These are phyloP conservation scores for Corynascus novoguineensis DNA, from an alignment of 495 filamentous ascomycete species.

Conservation along the genomic window DNA sequence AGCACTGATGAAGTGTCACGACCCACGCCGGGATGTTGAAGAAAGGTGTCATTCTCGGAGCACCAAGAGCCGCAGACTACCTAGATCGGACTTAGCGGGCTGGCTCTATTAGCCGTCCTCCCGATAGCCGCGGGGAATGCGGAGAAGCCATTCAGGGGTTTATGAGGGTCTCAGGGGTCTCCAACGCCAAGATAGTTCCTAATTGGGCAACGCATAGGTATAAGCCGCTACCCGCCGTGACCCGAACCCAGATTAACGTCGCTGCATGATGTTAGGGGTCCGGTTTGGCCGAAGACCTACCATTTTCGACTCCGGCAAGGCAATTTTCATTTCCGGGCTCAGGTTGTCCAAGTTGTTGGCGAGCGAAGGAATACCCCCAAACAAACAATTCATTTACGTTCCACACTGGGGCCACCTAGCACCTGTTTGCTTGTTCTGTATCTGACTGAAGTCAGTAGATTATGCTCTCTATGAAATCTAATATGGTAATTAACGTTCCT, in stretches of 20 bases:
- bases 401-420: too few relatives aligned
- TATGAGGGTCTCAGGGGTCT: not conserved
- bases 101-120: slow-evolving; percentile 17
- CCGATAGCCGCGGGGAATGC: slow-evolving; percentile 16
- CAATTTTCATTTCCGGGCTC: not conserved
- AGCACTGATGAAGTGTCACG: not conserved
- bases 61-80: slow-evolving; percentile 26
- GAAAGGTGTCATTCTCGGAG: slow-evolving; percentile 35
- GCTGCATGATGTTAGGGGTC: not conserved
- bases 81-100: slow-evolving; percentile 28
- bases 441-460: too few relatives aligned
- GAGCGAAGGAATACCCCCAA: too few relatives aligned
- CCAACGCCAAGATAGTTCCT: slow-evolving; percentile 11
- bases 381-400: too few relatives aligned
- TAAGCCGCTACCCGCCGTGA: not conserved
- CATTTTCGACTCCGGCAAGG: not conserved
- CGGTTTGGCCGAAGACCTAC: not conserved
- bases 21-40: slow-evolving; percentile 2
- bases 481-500: too few relatives aligned
- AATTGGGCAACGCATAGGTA: not conserved
- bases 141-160: slow-evolving; percentile 13
- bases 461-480: too few relatives aligned
- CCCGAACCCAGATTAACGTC: not conserved
- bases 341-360: too few relatives aligned
- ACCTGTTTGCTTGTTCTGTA: too few relatives aligned